These are phyloP conservation scores for Hanseniaspora pseudoguilliermondii DNA, from an alignment of 805 yeast species.

Conservation along the genomic window DNA sequence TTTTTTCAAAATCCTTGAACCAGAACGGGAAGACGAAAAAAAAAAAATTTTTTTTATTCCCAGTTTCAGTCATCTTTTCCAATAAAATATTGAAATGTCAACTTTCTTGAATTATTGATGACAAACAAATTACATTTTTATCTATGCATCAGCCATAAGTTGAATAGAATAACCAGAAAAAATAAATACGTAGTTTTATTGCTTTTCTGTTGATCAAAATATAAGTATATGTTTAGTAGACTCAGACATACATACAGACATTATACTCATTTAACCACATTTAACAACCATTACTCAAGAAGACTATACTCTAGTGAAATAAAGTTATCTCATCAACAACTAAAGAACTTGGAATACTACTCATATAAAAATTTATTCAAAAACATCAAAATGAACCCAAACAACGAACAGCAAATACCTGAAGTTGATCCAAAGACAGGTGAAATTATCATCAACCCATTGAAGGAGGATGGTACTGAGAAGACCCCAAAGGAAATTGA, in stretches of 20 bases:
- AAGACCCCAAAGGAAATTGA: slow-evolving; percentile 73
- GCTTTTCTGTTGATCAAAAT: neutral
- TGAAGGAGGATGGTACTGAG: slow-evolving; percentile 33
- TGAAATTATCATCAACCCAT: slow-evolving; percentile 28
- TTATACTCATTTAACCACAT: neutral
- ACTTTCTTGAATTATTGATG: too few relatives aligned
- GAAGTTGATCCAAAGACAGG: slow-evolving; percentile 29
- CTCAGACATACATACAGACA: neutral
- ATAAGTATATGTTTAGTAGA: neutral
- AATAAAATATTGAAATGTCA: too few relatives aligned
- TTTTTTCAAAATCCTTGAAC: too few relatives aligned
- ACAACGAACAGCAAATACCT: slow-evolving; percentile 17
- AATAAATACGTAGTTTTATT: neutral
- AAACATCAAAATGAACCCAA: slow-evolving; percentile 9
- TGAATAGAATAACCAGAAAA: neutral
- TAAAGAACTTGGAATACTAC: slow-evolving; percentile 3
- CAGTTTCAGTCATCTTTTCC: too few relatives aligned
- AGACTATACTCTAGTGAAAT: neutral
- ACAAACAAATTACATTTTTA: too few relatives aligned
- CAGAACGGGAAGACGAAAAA: too few relatives aligned
- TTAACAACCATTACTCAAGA: neutral
- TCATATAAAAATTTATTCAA: neutral
- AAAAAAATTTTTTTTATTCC: too few relatives aligned
- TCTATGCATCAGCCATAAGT: too few relatives aligned
- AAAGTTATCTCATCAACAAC: neutral